Evolutionary conservation across 78 protist species (phyloP).

Genomic region (Chrysochromulina tobinii): DNA sequence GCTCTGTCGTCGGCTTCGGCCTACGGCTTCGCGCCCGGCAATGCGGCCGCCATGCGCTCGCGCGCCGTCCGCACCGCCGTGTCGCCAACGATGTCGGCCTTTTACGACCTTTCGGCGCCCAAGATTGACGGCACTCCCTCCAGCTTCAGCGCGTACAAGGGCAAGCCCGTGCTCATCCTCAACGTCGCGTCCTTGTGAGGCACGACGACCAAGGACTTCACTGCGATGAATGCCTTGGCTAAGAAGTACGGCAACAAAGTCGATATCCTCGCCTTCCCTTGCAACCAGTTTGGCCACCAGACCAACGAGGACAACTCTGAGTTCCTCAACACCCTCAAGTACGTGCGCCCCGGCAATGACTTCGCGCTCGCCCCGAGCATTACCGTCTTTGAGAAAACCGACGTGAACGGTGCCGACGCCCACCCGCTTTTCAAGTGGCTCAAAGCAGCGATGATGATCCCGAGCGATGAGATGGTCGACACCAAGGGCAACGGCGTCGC

Average conservation of each 20-base stretch:
- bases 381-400: conserved; percentile 23
- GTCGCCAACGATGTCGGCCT: neutral
- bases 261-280: conserved; percentile 49
- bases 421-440: conserved; percentile 26
- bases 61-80: too few relatives aligned
- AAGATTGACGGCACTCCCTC: conserved; percentile 5
- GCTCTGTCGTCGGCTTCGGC: too few relatives aligned
- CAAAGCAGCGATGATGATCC: conserved; percentile 13
- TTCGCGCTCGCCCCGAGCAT: conserved; percentile 10
- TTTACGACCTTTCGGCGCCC: neutral
- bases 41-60: too few relatives aligned
- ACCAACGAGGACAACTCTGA: conserved; percentile 16
- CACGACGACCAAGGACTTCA: neutral
- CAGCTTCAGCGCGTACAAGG: neutral
- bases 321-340: conserved; percentile 30
- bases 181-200: conserved; percentile 35
- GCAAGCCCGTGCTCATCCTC: conserved; percentile 34
- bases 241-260: conserved; percentile 41
- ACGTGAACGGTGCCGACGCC: conserved; percentile 42
- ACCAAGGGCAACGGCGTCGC: neutral
- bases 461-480: neutral
- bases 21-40: too few relatives aligned
- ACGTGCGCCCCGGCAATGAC: conserved; percentile 53
- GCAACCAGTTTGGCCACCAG: conserved; percentile 51
- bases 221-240: conserved; percentile 34